phyloP scores from a whole-genome alignment of 345 rosid genomes.

The Gossypium longicalyx region DNA sequence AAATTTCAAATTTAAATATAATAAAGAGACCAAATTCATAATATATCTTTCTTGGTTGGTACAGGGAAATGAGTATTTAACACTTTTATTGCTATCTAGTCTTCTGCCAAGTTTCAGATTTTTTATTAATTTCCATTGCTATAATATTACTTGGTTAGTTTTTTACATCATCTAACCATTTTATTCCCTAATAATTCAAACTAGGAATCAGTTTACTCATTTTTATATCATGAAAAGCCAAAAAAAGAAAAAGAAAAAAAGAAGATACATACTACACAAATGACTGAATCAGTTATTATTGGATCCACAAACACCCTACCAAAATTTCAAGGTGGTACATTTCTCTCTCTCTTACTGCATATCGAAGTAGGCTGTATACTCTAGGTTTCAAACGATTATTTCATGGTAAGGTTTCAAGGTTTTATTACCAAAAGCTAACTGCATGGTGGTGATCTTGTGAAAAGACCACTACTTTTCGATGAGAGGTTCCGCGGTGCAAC shows the following conservation, averaged over 20 bases:
- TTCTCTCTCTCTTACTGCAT: not conserved
- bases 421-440: not conserved
- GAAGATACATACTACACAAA: not conserved
- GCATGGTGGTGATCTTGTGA: not conserved
- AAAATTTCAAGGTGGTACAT: not conserved
- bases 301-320: slow-evolving; percentile 7
- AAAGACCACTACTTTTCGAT: not conserved
- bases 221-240: not conserved
- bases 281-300: not conserved
- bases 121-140: too few species aligned
- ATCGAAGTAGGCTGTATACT: too few species aligned
- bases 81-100: too few species aligned
- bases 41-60: too few species aligned
- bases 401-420: not conserved
- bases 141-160: too few species aligned
- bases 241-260: not conserved
- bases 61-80: too few species aligned
- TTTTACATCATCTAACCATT: too few species aligned
- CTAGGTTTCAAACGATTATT: slow-evolving; percentile 6
- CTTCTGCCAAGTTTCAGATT: too few species aligned
- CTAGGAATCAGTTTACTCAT: too few species aligned
- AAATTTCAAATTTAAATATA: too few species aligned
- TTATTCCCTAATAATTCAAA: too few species aligned
- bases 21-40: too few species aligned
- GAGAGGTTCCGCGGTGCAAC: not conserved